Percentiles rank a stretch among this genome's conserved stretches.
Evolutionary conservation across 2,329 filamentous ascomycete species (phyloP).

Genomic region (Ceratocystis albifundus): DNA sequence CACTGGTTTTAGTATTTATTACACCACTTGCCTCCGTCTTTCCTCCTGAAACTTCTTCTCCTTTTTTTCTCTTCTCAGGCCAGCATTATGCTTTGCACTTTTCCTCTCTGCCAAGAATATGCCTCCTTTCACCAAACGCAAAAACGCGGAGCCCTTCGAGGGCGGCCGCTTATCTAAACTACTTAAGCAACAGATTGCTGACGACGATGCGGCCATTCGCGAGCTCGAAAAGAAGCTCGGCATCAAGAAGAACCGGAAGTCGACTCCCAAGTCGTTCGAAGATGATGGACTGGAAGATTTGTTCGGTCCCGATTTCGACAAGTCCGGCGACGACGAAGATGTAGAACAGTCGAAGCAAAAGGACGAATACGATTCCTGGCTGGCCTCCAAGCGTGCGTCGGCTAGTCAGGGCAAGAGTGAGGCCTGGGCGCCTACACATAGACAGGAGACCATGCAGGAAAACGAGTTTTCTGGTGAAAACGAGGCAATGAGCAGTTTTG

Average conservation of each 20-base stretch:
- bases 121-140: constrained; percentile 15
- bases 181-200: constrained; percentile 53
- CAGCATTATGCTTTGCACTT: neutral
- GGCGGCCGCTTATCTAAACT: constrained; percentile 20
- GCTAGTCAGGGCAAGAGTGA: neutral
- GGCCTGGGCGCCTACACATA: constrained; percentile 2
- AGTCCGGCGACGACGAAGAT: constrained; percentile 38
- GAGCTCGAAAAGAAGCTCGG: constrained; percentile 80
- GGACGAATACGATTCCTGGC: constrained; percentile 48
- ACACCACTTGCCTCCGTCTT: no score
- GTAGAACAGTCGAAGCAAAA: constrained; percentile 52
- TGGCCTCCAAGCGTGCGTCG: constrained; percentile 31
- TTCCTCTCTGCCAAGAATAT: neutral
- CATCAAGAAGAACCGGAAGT: constrained; percentile 63
- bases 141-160: constrained; percentile 7
- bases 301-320: constrained; percentile 54
- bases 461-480: neutral
- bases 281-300: constrained; percentile 77
- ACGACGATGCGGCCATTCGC: constrained; percentile 82
- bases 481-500: neutral
- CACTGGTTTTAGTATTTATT: no score
- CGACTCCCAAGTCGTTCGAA: constrained; percentile 57
- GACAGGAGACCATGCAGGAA: neutral
- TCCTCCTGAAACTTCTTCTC: neutral
- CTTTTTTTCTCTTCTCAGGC: neutral